phyloP scores from a whole-genome alignment of 2,329 filamentous ascomycete species.

The Epichloe amarillans region DNA sequence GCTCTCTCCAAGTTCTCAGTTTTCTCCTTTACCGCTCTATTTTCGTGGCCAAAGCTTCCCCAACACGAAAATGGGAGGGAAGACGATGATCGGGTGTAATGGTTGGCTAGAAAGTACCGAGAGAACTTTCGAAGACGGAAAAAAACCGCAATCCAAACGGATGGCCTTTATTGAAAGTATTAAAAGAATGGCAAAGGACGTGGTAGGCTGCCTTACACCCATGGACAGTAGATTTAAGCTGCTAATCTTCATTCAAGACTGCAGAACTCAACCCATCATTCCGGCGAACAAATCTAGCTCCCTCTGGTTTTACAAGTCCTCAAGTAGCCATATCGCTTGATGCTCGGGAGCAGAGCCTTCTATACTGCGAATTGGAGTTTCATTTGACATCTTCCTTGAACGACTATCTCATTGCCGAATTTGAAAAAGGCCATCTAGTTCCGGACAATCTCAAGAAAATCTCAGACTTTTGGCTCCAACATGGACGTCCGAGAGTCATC shows the following conservation, averaged over 20 bases:
- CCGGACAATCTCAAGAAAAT: conserved; percentile 37
- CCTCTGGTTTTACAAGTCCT: conserved; percentile 4
- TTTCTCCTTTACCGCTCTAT: conserved; percentile 30
- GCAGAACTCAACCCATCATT: conserved; percentile 21
- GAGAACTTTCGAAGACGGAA: conserved; percentile 10
- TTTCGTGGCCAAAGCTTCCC: conserved; percentile 27
- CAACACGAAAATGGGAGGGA: conserved; percentile 27
- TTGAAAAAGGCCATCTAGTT: conserved; percentile 41
- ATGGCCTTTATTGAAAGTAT: conserved; percentile 30
- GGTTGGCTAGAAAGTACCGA: conserved; percentile 42
- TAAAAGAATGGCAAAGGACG: conserved; percentile 39
- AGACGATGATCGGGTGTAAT: conserved; percentile 40
- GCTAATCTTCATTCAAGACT: conserved; percentile 9
- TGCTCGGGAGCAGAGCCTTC: conserved; percentile 42
- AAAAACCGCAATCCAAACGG: conserved; percentile 23
- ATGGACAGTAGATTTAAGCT: background rate
- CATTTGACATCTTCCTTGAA: conserved; percentile 37
- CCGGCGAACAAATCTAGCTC: background rate
- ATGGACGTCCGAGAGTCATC: conserved; percentile 40
- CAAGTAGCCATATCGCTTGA: conserved; percentile 36
- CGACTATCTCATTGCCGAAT: conserved; percentile 37
- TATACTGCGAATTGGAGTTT: conserved; percentile 48
- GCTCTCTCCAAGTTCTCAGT: conserved; percentile 14
- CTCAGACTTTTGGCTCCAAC: conserved; percentile 36
- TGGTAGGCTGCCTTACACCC: conserved; percentile 25